phyloP scores from a whole-genome alignment of 2,329 filamentous ascomycete genomes.

The Cladophialophora exuberans region DNA sequence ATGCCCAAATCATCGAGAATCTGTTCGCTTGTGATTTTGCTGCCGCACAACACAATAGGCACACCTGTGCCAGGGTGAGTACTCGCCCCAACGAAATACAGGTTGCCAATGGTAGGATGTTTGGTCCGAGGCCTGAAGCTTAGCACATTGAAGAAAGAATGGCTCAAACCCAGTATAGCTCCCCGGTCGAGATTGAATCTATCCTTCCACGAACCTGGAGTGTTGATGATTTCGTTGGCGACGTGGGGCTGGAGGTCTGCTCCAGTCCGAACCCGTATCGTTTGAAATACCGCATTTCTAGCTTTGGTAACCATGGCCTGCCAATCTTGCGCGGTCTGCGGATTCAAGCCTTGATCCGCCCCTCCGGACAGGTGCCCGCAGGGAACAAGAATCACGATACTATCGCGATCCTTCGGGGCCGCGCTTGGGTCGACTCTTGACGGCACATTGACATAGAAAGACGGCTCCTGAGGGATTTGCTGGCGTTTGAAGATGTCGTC shows the following conservation, averaged over 20 bases:
- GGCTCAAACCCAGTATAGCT: constrained; percentile 71
- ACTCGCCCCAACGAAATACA: constrained; percentile 75
- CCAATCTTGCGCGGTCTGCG: constrained; percentile 59
- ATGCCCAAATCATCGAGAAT: constrained; percentile 48
- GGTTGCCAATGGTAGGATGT: constrained; percentile 38
- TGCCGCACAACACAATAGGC: constrained; percentile 71
- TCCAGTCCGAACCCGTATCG: constrained; percentile 64
- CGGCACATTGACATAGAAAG: constrained; percentile 78
- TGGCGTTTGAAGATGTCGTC: constrained; percentile 75
- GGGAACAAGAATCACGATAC: constrained; percentile 71
- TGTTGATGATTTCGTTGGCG: constrained; percentile 66
- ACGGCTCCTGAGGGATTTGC: constrained; percentile 67
- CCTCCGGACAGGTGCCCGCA: constrained; percentile 65
- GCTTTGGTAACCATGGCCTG: constrained; percentile 61
- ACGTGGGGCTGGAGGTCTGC: constrained; percentile 56
- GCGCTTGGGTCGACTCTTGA: constrained; percentile 69
- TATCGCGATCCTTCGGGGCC: constrained; percentile 67
- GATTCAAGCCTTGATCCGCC: constrained; percentile 34
- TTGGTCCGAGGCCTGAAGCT: constrained; percentile 39
- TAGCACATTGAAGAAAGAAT: constrained; percentile 65
- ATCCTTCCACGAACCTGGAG: constrained; percentile 65
- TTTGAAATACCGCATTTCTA: constrained; percentile 63
- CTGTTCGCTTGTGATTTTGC: constrained; percentile 63
- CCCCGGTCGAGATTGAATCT: constrained; percentile 76
- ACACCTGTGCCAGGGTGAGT: constrained; percentile 78